Evolutionary conservation across 257 asterid genomes (phyloP).

Genomic region (Fraxinus pennsylvanica): DNA sequence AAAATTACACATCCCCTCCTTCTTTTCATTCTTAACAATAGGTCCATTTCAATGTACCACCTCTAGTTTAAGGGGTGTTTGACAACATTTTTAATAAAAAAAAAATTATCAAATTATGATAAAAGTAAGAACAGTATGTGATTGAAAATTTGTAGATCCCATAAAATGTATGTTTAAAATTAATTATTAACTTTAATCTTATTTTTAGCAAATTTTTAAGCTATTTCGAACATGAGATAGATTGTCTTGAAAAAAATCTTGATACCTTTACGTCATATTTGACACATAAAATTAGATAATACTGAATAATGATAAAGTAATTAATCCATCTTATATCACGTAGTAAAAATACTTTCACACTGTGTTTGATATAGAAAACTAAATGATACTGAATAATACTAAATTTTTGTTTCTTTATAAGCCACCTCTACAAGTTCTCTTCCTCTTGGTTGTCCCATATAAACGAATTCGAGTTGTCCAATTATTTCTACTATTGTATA

Average conservation of each 20-base stretch:
- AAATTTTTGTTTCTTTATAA: neutral
- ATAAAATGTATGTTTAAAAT: no score
- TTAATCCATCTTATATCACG: no score
- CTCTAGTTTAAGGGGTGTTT: no score
- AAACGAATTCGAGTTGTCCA: neutral
- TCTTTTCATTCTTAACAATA: neutral
- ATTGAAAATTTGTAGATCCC: no score
- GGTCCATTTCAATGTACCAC: neutral
- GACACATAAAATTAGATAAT: no score
- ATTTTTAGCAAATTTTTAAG: no score
- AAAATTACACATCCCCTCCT: conserved; percentile 4
- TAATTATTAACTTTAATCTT: no score
- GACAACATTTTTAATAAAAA: no score
- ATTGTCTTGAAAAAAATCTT: neutral
- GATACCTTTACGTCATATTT: neutral
- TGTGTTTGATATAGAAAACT: neutral
- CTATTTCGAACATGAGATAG: neutral
- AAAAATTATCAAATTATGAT: no score
- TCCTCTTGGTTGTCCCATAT: no score
- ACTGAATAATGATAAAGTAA: neutral
- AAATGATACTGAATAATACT: neutral
- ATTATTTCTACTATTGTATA: neutral
- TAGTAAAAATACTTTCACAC: neutral
- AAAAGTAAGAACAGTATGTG: no score
- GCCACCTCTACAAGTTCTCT: no score